Percentiles rank a stretch among this genome's conserved stretches.
Evolutionary conservation across 1,284 basidiomycete species (phyloP).

Genomic region (Moniliophthora roreri): DNA sequence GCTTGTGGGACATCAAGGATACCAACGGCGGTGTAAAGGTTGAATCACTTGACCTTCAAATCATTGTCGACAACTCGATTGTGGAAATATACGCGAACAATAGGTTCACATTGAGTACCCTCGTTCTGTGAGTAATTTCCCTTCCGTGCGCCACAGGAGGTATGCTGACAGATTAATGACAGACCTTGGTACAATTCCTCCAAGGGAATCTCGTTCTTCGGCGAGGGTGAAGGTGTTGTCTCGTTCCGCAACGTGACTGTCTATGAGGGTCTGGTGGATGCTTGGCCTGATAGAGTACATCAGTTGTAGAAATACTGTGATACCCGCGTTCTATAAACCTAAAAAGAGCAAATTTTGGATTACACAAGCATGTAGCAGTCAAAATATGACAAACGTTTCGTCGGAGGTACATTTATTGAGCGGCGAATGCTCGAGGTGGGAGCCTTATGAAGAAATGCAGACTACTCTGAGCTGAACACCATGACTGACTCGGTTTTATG

Average conservation of each 20-base stretch:
- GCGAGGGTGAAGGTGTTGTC: background rate
- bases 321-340: background rate
- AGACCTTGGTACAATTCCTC: slow-evolving; percentile 2
- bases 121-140: background rate
- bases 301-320: background rate
- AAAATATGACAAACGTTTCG: no score
- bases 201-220: background rate
- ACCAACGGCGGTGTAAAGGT: background rate
- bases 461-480: no score
- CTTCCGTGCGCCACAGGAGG: no score
- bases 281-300: background rate
- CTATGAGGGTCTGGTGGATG: background rate
- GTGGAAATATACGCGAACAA: slow-evolving; percentile 1
- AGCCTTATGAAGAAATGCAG: no score
- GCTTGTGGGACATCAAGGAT: background rate
- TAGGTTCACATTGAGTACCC: background rate
- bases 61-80: slow-evolving; percentile 2
- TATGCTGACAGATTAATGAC: background rate
- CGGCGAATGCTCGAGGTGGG: no score
- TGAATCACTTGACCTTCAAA: background rate
- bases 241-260: background rate
- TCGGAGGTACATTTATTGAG: no score
- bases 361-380: no score
- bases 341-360: no score
- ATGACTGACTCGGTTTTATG: no score